Evolutionary conservation across 2,329 filamentous ascomycete genomes (phyloP).

Genomic region (Monosporascus cannonballus): DNA sequence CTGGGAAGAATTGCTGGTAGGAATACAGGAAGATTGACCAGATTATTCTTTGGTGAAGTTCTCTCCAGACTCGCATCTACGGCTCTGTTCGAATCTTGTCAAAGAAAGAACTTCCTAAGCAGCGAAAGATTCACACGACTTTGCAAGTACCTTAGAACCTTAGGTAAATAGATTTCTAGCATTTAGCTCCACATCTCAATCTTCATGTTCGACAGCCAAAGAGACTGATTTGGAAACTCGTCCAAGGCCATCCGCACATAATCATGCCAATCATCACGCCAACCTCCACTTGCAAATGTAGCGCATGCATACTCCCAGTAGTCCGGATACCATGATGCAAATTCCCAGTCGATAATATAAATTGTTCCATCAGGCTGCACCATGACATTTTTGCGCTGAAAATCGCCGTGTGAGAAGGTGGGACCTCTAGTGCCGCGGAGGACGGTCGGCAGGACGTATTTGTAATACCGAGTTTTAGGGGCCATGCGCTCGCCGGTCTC

Average conservation of each 20-base stretch:
- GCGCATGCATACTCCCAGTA: constrained; percentile 19
- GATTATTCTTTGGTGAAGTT: no score
- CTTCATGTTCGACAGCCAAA: neutral
- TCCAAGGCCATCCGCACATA: constrained; percentile 11
- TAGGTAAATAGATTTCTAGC: no score
- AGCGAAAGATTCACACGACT: no score
- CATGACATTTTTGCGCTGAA: neutral
- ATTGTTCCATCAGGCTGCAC: constrained; percentile 7
- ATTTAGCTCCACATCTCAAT: no score
- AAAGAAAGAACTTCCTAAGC: no score
- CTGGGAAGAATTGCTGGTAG: no score
- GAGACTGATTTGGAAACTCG: neutral
- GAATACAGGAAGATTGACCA: no score
- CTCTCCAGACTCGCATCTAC: no score
- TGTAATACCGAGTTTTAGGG: neutral
- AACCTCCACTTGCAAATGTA: constrained; percentile 7
- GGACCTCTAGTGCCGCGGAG: neutral
- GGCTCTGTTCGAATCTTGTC: no score
- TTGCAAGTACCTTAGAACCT: no score
- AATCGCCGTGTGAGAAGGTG: neutral
- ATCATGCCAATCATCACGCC: constrained; percentile 16
- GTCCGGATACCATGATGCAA: constrained; percentile 15
- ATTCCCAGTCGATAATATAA: constrained; percentile 17
- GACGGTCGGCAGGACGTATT: neutral
- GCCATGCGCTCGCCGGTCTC: neutral